A percentile compares a stretch with the other conserved stretches of the same genome.
These are phyloP conservation scores for Picochlorum sp. DNA, from an alignment of 139 green algal species.

Conservation along the genomic window DNA sequence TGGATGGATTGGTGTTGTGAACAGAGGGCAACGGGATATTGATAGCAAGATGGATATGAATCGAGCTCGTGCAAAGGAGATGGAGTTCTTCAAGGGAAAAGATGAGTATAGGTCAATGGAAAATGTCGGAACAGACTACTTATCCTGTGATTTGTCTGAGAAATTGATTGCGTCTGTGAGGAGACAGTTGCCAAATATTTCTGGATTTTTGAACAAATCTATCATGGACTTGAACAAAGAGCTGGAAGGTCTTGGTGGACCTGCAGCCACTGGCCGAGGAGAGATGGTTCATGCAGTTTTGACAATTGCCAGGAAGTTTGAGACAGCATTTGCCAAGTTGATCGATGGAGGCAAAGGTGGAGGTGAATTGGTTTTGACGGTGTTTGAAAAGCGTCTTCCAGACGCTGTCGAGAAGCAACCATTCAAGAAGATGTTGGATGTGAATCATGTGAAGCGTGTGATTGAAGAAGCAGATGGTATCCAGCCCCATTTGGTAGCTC, in stretches of 20 bases:
- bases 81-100: conserved; percentile 75
- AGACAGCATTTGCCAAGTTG: conserved; percentile 66
- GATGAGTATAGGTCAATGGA: conserved; percentile 34
- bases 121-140: conserved; percentile 65
- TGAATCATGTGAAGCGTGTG: conserved; percentile 77
- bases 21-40: conserved; percentile 86
- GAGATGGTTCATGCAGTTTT: conserved; percentile 88
- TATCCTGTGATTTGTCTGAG: conserved; percentile 66
- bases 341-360: conserved; percentile 78
- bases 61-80: conserved; percentile 7
- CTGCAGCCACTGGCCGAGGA: conserved; percentile 45
- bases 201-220: conserved; percentile 62
- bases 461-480: conserved; percentile 93
- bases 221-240: conserved; percentile 65
- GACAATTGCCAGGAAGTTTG: conserved; percentile 72
- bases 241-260: conserved; percentile 60
- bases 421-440: conserved; percentile 78
- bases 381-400: conserved; percentile 89
- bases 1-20: conserved; percentile 90
- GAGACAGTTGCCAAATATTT: conserved; percentile 77
- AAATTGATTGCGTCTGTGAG: conserved; percentile 75
- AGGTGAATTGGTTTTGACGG: conserved; percentile 74
- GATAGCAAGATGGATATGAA: conserved; percentile 51
- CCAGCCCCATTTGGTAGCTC: conserved; percentile 94
- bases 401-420: conserved; percentile 77